A percentile compares a stretch with the other conserved stretches of the same genome.
phyloP scores from a whole-genome alignment of 805 yeast genomes.

The Kodamaea leandrae region DNA sequence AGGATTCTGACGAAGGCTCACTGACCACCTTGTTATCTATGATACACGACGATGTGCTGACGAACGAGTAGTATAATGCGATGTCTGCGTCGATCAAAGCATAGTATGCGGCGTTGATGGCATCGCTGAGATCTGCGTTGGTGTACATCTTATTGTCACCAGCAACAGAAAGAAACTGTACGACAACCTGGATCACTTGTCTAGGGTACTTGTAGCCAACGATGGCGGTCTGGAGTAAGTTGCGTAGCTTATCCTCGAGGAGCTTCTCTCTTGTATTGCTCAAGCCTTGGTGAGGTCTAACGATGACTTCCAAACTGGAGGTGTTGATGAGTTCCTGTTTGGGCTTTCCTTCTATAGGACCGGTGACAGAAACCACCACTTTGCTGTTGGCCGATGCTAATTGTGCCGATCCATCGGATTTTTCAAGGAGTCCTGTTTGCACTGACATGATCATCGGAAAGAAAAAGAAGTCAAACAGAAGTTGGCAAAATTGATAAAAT shows the following conservation, averaged over 20 bases:
- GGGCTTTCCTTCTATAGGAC: constrained; percentile 83
- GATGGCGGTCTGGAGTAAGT: constrained; percentile 59
- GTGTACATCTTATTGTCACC: constrained; percentile 23
- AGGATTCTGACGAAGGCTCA: constrained; percentile 47
- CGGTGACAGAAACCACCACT: constrained; percentile 76
- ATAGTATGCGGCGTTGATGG: constrained; percentile 67
- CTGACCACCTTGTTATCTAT: constrained; percentile 28
- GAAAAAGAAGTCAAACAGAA: not conserved
- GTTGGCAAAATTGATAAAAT: not conserved
- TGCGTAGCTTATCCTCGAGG: constrained; percentile 66
- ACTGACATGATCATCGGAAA: constrained; percentile 1
- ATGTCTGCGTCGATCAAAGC: constrained; percentile 83
- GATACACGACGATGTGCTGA: constrained; percentile 50
- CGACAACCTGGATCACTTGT: constrained; percentile 49
- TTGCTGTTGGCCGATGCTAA: constrained; percentile 50
- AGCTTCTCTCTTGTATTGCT: constrained; percentile 73
- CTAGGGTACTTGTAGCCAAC: constrained; percentile 71
- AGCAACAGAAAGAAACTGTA: constrained; percentile 38
- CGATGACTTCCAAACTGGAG: constrained; percentile 73
- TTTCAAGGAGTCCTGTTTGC: constrained; percentile 20
- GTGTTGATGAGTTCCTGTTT: constrained; percentile 82
- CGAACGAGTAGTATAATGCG: constrained; percentile 61
- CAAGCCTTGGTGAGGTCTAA: constrained; percentile 76
- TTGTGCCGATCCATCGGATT: constrained; percentile 81
- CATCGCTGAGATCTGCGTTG: constrained; percentile 58